Base-by-base conservation (phyloP, 257 asterid species). In the Ajuga chamaepitys region DNA sequence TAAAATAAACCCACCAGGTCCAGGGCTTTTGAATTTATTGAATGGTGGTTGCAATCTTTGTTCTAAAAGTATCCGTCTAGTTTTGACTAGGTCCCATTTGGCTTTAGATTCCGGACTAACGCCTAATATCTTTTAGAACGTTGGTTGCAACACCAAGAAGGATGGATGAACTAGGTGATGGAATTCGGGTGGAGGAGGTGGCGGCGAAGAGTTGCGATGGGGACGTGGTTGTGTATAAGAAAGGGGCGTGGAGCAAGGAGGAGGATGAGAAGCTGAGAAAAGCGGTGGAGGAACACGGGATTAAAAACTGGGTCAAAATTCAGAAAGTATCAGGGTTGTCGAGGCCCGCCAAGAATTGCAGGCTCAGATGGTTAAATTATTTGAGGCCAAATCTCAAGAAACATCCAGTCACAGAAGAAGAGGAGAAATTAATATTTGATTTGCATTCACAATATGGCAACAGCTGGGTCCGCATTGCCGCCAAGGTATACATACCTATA, bases 241-340 rank as follows among this genome's bases (percentile, higher is more conserved):
- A 78, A 66, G 88, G 92, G 59, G 81, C 84, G 55, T 85, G 92
- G 92, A 82, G 83, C 71, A 63, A 58, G 60, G 92, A 78, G 57
- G 92, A 85, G 79, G 92, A 85, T 22, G 86, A 78, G 69, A 77
- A 66, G 52, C 71, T 85, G 71, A 76, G 38, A 17, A 53, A 14
- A 13, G 81, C 85, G 24, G 88, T 85, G 69, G 78, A 70, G 28
- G 79, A 78, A 48, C 61, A 68, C 16, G 89, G 90, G 62, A 53
- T 48, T 2, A 67, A 76, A 20, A 78, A 86, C 42, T 78, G 88
- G 95, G 75, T 80, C 0, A 70, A 46, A 6, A 73, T 79, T 7
- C 80, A 81, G 66, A 83, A 52, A 25, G 58, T 18, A 5, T 80
- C 82, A 13, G 82, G 79, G 22, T 44, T 86, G 59, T 85, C 70